Percentiles rank a stretch among this genome's conserved stretches.
Conservation (phyloP, 2,329 filamentous ascomycete species). For the Botryosphaeria dothidea region DNA sequence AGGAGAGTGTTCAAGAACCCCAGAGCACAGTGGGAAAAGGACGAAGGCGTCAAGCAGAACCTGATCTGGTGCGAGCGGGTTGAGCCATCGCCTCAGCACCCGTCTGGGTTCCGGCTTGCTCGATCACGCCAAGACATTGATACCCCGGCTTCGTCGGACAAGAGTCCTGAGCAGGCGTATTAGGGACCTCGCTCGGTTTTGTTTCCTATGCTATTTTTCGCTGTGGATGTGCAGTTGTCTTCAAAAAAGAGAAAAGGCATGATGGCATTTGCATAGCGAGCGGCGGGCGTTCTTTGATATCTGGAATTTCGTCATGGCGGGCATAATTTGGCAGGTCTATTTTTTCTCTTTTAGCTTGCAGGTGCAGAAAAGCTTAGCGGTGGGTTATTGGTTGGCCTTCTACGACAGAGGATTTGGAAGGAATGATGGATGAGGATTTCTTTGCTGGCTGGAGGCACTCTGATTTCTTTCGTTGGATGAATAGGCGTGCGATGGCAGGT, state of each 20-base stretch:
- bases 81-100: slow-evolving; percentile 35
- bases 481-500: neutral
- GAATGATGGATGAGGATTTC: neutral
- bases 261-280: slow-evolving; percentile 21
- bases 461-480: slow-evolving; percentile 1
- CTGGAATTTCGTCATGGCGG: neutral
- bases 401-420: neutral
- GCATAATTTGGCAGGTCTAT: slow-evolving; percentile 8
- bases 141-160: slow-evolving; percentile 30
- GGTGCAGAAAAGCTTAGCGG: neutral
- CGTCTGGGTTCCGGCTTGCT: slow-evolving; percentile 38
- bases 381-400: neutral
- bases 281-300: slow-evolving; percentile 7
- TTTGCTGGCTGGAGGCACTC: slow-evolving; percentile 1
- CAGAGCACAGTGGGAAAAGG: slow-evolving; percentile 25
- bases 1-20: slow-evolving; percentile 33
- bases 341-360: neutral
- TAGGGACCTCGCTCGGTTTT: neutral
- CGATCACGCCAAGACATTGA: slow-evolving; percentile 30
- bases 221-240: neutral
- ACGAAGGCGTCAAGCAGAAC: slow-evolving; percentile 29
- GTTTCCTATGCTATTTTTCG: neutral
- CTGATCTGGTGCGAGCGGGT: slow-evolving; percentile 38
- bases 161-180: slow-evolving; percentile 1
- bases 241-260: slow-evolving; percentile 6